Base-by-base conservation (phyloP, 2,329 filamentous ascomycete genomes). In the Aplosporella prunicola region DNA sequence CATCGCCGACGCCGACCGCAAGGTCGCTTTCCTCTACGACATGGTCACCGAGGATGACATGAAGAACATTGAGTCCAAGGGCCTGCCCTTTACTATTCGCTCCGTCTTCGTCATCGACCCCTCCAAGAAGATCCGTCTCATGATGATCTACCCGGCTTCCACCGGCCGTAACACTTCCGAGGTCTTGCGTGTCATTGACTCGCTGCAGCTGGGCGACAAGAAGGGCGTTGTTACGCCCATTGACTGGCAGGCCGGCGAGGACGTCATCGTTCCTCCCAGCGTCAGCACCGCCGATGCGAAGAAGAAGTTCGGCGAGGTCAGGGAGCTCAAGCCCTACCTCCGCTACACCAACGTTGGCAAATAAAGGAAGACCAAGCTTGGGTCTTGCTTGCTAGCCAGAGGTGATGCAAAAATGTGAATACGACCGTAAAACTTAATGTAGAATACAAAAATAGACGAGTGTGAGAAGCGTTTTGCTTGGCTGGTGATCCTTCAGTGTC, bases 31-130 rank as follows among this genome's bases (percentile, higher is more conserved):
- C 41, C 51, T 55, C 36, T 70, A 69, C 49, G 66, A 70, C 57
- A 70, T 71, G 67, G 56, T 71, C 28, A 67, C 70, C 53, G 56
- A 69, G 55, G 67, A 70, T 48, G 67, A 70, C 47, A 66, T 71
- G 43, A 76, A 74, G 59, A 76, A 75, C 55, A 67, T 78, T 46
- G 68, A 76, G 50, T 53, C 52, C 44, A 71, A 70, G 62, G 67
- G 67, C 54, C 62, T 68, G 42, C 72, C 74, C 33, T 77, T 78
- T 59, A 78, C 74, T 52, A 78, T 78, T 60, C 73, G 74, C 55
- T 74, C 70, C 39, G 74, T 78, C 53, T 78, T 78, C 63, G 62
- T 77, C 58, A 76, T 78, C 57, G 74, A 78, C 63, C 74, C 74
- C 40, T 72, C 71, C 62, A 76, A 76, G 68, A 75, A 67, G 43